Percentiles rank a stretch among this genome's conserved stretches.
Evolutionary conservation across 208 protist species (phyloP).

Genomic region (Trypanosoma scelopori): DNA sequence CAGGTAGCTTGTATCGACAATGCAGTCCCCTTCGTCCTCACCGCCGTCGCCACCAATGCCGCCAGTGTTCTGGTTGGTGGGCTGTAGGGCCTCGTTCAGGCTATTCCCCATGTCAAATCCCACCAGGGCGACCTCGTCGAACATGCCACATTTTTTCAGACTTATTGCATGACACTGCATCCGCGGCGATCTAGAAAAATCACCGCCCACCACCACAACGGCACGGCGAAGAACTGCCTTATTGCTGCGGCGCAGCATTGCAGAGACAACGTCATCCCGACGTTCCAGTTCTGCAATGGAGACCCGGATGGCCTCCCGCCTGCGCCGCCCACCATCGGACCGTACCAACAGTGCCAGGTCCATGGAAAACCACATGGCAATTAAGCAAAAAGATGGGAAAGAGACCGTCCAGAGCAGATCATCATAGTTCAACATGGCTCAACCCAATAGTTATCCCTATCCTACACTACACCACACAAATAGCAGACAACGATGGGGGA

Average conservation of each 20-base stretch:
- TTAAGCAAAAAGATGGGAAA: conserved; percentile 51
- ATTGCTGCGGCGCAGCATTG: background rate
- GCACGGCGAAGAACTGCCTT: conserved; percentile 52
- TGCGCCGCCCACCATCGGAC: conserved; percentile 45
- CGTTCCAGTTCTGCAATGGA: conserved; percentile 25
- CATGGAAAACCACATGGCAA: conserved; percentile 75
- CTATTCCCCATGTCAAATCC: conserved; percentile 72
- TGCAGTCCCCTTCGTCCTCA: conserved; percentile 2
- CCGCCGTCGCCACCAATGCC: background rate
- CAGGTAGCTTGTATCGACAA: conserved; percentile 39
- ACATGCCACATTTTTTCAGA: conserved; percentile 63
- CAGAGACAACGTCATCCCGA: background rate
- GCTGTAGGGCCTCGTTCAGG: conserved; percentile 58
- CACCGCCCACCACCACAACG: conserved; percentile 87
- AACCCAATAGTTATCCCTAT: conserved; percentile 7
- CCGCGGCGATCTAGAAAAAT: conserved; percentile 85
- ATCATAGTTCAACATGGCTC: conserved; percentile 49
- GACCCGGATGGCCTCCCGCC: conserved; percentile 40
- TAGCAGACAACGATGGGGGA: conserved; percentile 5
- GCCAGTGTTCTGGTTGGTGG: background rate
- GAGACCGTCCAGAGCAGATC: conserved; percentile 59
- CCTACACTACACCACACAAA: background rate
- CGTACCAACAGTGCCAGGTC: conserved; percentile 65
- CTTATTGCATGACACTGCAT: conserved; percentile 92
- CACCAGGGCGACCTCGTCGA: conserved; percentile 76